Evolutionary conservation across 805 yeast species (phyloP), one percentile per base, ranked within the genome.

Genomic region (Pichia heedii): DNA sequence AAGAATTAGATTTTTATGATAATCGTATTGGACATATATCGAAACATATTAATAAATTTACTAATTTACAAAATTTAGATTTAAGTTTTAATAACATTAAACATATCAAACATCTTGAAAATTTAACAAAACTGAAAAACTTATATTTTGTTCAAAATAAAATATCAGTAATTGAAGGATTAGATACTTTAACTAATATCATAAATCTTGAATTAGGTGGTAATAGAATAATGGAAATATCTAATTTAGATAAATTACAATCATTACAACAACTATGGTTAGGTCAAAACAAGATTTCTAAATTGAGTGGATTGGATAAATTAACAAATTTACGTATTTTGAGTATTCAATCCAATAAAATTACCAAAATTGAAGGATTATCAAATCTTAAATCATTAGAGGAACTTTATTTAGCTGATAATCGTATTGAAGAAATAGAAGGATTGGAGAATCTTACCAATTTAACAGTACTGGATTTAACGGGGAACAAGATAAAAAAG

Each of bases 151-250:
- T 94, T 33, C 97, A 90, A 58, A 93, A 93, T 62, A 83, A 77
- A 55, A 86, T 93, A 43, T 61, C 73, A 15, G 80, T 75, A 46
- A 86, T 93, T 51, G 79, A 78, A 51, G 79, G 81, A 52, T 51
- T 90, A 39, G 76, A 75, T 13, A 68, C 70, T 1, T 67, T 87
- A 45, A 62, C 59, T 1, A 68, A 75, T 18, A 62, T 93, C 50
- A 73, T 65, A 41, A 84, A 82, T 51, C 66, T 93, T 43, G 98
- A 93, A 62, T 69, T 93, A 34, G 98, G 97, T 12, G 98, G 97
- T 21, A 93, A 93, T 62, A 71, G 77, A 45, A 73, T 87, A 37
- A 70, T 75, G 36, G 61, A 54, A 34, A 77, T 84, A 37, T 82
- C 78, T 49, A 76, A 77, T 34, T 58, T 89, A 52, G 70, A 71